Base-by-base conservation (phyloP, 306 rosid genomes). In the Glycyrrhiza uralensis region DNA sequence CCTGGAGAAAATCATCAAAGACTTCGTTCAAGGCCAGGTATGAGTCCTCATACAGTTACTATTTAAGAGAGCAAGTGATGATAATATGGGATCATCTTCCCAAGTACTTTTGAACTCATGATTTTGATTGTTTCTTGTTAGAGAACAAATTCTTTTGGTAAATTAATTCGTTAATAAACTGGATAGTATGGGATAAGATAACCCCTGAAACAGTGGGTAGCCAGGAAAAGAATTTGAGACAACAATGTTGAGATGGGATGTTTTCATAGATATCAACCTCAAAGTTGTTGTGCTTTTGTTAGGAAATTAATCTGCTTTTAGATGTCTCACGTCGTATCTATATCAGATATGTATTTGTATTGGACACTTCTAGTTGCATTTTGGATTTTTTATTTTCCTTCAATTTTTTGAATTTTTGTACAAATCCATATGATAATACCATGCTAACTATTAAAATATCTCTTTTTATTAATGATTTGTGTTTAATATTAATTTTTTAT, bases 11-110 rank as follows among this genome's bases (percentile, higher is more conserved):
- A 61, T 82, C 77, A 56, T 77, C 78, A 7, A 59, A 81, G 75
- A 66, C 51, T 59, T 80, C 85, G 26, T 86, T 89, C 77, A 79
- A 76, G 80, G 90, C 96, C 78, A 91, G 97, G 98, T 93, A 79
- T 71, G 73, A n/a, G n/a, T n/a, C n/a, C n/a, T n/a, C n/a, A n/a
- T n/a, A n/a, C n/a, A n/a, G n/a, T n/a, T n/a, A n/a, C n/a, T n/a
- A n/a, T n/a, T n/a, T n/a, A n/a, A n/a, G n/a, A n/a, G n/a, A n/a
- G n/a, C n/a, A n/a, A n/a, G n/a, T n/a, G n/a, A n/a, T n/a, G n/a
- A n/a, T n/a, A 38, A 44, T 44, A 64, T 44, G 15, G 7, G 38
- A 42, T 55, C 24, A 14, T 14, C n/a, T 38, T 41, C 18, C 54
- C n/a, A 41, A 7, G 3, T 41, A 41, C 14, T 39, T 41, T 2